phyloP scores from a whole-genome alignment of 2,329 filamentous ascomycete species.

The Cercospora beticola region DNA sequence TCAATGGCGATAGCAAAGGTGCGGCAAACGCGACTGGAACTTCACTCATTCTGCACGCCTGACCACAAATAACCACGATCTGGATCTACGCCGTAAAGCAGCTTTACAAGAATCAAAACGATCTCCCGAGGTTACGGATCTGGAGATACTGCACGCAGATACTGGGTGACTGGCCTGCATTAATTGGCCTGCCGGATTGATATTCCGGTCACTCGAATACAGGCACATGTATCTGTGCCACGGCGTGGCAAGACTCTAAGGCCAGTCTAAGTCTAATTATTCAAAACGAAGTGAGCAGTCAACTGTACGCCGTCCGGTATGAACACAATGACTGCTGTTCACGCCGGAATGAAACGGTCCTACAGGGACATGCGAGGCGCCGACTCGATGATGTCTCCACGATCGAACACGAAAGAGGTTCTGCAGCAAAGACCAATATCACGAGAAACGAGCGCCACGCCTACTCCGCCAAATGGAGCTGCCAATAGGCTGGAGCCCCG shows the following conservation, averaged over 20 bases:
- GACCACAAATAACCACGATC: background rate
- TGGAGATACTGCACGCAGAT: background rate
- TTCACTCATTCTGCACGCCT: background rate
- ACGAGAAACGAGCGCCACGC: slow-evolving; percentile 22
- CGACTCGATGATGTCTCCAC: slow-evolving; percentile 11
- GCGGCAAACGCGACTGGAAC: background rate
- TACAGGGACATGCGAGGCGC: slow-evolving; percentile 31
- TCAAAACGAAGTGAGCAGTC: background rate
- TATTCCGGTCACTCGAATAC: background rate
- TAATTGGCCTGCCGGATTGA: background rate
- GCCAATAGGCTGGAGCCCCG: slow-evolving; percentile 9
- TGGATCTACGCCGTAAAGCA: background rate
- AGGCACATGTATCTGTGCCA: background rate
- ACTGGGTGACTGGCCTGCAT: background rate
- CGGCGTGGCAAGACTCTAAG: background rate
- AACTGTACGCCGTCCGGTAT: background rate
- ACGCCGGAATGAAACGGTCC: slow-evolving; percentile 35
- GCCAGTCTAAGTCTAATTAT: background rate
- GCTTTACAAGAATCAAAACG: background rate
- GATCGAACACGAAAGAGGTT: slow-evolving; percentile 19
- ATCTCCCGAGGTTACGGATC: background rate
- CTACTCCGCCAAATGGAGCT: slow-evolving; percentile 23
- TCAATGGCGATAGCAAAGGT: background rate
- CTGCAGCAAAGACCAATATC: slow-evolving; percentile 20
- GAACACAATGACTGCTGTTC: slow-evolving; percentile 29